Base-by-base conservation (phyloP, 2,329 filamentous ascomycete genomes). In the Trichoderma polysporum region DNA sequence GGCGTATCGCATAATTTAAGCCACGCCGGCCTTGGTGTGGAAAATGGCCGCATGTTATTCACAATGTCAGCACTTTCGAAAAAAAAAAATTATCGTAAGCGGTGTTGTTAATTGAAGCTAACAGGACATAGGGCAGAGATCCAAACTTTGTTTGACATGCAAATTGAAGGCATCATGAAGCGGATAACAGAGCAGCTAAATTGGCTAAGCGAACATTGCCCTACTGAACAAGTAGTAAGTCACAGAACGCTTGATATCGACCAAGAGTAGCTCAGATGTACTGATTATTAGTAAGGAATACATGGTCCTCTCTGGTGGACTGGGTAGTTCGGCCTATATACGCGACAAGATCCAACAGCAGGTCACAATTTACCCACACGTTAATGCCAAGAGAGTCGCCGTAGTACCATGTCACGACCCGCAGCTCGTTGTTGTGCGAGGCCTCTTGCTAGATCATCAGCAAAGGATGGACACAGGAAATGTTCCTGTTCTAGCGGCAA, bases 371-470 rank as follows among this genome's bases (percentile, higher is more conserved):
- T 73, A 74, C 8, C 72, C 73, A 2, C 79, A 82, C 54, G 74
- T 75, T 3, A 80, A 76, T 61, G 77, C 79, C 4, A 69, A 69
- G 10, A 70, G 76, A 9, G 73, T 80, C 31, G 73, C 76, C 37
- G 79, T 83, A 17, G 69, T 83, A 3, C 80, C 80, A 9, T 81
- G 79, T 2, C 80, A 81, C 9, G 84, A 86, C 53, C 84, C 85
- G 0, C 83, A 86, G 64, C 81, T 87, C 0, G 83, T 84, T 5
- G 84, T 86, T 1, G 83, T 84, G 49, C 84, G 84, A 68, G 84
- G 85, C 0, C 74, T 86, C 2, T 80, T 86, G 1, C 76, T 81
- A 2, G 83, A 87, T 57, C 78, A 83, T 12, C 75, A 85, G n/a
- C 81, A 84, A 49, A 82, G 79, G 56, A 76, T 84, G 41, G 75